Conservation (phyloP, 495 filamentous ascomycete genomes). For the Mytilinidion resinicola region DNA sequence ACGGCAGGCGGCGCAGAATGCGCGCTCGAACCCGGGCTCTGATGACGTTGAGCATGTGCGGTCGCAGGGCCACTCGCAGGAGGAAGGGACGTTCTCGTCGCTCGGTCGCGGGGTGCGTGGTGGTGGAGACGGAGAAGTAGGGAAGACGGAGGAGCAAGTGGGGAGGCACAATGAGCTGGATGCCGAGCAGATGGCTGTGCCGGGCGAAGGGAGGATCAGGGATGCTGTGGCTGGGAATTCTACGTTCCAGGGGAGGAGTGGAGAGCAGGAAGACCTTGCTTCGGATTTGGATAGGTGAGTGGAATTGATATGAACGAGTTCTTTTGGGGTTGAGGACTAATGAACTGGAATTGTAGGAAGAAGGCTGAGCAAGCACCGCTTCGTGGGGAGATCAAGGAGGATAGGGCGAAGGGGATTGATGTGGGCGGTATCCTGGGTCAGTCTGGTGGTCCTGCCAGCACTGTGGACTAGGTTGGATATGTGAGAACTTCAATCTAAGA, state of each 20-base stretch:
- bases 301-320: background rate
- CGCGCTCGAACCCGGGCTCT: constrained; percentile 7
- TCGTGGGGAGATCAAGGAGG: constrained; percentile 31
- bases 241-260: constrained; percentile 17
- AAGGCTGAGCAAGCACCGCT: constrained; percentile 38
- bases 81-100: constrained; percentile 20
- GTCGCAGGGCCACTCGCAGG: constrained; percentile 17
- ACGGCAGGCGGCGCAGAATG: constrained; percentile 17
- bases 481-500: constrained; percentile 15
- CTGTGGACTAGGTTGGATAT: constrained; percentile 32
- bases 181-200: constrained; percentile 35
- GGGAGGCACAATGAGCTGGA: constrained; percentile 36
- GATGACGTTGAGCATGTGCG: constrained; percentile 28
- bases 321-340: background rate
- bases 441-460: constrained; percentile 38
- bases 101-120: constrained; percentile 35
- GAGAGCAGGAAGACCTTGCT: constrained; percentile 29
- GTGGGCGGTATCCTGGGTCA: constrained; percentile 36
- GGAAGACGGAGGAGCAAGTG: constrained; percentile 30
- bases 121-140: constrained; percentile 33
- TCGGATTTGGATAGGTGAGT: constrained; percentile 36
- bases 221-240: constrained; percentile 27
- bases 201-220: constrained; percentile 36
- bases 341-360: constrained; percentile 29
- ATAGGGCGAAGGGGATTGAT: constrained; percentile 28